These are phyloP conservation scores for Zopfia rhizophila DNA, from an alignment of 2,329 filamentous ascomycete species.

Conservation along the genomic window DNA sequence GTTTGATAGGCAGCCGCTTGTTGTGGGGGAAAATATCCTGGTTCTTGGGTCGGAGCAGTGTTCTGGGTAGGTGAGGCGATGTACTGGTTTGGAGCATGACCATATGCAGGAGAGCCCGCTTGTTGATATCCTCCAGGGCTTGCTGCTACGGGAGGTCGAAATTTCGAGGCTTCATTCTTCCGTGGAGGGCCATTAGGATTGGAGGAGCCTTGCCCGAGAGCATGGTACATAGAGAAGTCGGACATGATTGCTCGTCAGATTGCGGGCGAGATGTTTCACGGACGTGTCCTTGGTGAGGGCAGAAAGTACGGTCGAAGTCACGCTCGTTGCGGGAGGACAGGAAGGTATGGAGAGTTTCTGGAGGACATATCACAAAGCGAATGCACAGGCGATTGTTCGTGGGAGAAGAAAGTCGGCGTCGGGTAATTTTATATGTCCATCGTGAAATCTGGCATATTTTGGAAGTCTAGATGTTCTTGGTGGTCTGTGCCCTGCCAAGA, in stretches of 20 bases:
- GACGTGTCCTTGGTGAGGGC: slow-evolving; percentile 7
- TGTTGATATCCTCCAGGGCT: slow-evolving; percentile 58
- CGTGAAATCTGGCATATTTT: slow-evolving; percentile 37
- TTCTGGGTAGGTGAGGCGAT: slow-evolving; percentile 39
- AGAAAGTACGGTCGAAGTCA: slow-evolving; percentile 25
- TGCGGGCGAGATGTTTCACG: slow-evolving; percentile 34
- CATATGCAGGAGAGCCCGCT: slow-evolving; percentile 44
- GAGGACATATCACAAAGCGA: slow-evolving; percentile 33
- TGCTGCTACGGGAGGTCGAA: slow-evolving; percentile 56
- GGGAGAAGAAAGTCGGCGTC: slow-evolving; percentile 23
- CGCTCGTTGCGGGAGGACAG: slow-evolving; percentile 23
- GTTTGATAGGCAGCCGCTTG: slow-evolving; percentile 34
- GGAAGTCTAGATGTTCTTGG: no score
- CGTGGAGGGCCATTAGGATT: slow-evolving; percentile 36
- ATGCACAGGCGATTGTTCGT: slow-evolving; percentile 20
- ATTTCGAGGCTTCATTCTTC: slow-evolving; percentile 45
- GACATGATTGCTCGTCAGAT: slow-evolving; percentile 49
- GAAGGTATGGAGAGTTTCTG: slow-evolving; percentile 20
- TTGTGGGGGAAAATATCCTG: slow-evolving; percentile 56
- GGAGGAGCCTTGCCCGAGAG: slow-evolving; percentile 42
- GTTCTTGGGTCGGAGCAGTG: slow-evolving; percentile 42
- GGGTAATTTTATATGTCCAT: slow-evolving; percentile 29
- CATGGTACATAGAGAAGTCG: slow-evolving; percentile 51
- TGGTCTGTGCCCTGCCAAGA: no score
- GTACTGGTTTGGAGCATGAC: slow-evolving; percentile 44